Conservation (phyloP, 139 green algal species). For the Chlamydomonas sp. region DNA sequence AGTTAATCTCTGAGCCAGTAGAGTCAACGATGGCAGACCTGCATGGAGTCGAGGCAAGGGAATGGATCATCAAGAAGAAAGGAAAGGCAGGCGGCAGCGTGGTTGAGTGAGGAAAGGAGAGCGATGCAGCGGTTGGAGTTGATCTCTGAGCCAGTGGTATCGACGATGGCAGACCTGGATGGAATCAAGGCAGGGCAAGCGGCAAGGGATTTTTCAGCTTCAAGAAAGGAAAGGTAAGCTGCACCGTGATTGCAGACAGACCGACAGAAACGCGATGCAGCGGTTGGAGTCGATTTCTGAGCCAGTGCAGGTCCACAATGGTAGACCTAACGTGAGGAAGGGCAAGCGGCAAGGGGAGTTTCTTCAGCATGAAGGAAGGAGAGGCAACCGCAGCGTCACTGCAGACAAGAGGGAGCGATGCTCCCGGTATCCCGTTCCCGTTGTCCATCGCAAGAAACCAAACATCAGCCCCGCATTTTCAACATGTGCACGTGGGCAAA, state of each 20-base stretch:
- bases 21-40: constrained; percentile 68
- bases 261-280: constrained; percentile 93
- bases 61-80: no score
- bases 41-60: not conserved
- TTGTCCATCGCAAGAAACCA: no score
- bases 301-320: constrained; percentile 69
- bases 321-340: constrained; percentile 27
- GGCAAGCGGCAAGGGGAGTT: no score
- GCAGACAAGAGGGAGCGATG: no score
- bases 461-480: no score
- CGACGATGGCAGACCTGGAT: constrained; percentile 63
- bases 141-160: constrained; percentile 64
- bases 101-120: not conserved
- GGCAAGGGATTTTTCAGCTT: no score
- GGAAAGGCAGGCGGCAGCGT: no score
- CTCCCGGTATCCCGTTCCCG: no score
- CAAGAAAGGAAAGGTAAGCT: no score
- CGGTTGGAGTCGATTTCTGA: constrained; percentile 88
- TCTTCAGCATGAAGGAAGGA: no score
- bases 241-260: constrained; percentile 67
- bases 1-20: constrained; percentile 77
- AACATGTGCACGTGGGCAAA: no score
- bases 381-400: no score
- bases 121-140: constrained; percentile 78
- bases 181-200: constrained; percentile 7